Conservation (phyloP, 495 filamentous ascomycete genomes). For the Penicillium nucicola region DNA sequence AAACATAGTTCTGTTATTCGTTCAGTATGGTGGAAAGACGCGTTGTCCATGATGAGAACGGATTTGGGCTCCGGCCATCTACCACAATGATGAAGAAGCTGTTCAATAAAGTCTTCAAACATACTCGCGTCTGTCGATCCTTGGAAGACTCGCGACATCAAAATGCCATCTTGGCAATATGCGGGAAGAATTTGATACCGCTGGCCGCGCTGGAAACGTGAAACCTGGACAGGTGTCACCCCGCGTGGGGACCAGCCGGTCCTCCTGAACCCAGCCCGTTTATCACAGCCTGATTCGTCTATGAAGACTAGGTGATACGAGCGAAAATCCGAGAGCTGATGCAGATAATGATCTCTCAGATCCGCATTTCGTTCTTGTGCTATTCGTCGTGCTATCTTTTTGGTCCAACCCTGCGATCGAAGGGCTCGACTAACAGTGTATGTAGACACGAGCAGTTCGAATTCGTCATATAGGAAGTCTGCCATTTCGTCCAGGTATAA, state of each 20-base stretch:
- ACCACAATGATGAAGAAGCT: too few species aligned
- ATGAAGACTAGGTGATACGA: slow-evolving; percentile 11
- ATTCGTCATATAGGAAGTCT: slow-evolving; percentile 19
- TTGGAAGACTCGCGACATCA: too few species aligned
- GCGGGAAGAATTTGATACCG: too few species aligned
- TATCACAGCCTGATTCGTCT: background rate
- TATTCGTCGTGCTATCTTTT: slow-evolving; percentile 10
- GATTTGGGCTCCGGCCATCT: too few species aligned
- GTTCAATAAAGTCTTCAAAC: too few species aligned
- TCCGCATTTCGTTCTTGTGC: slow-evolving; percentile 22
- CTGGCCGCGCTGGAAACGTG: too few species aligned
- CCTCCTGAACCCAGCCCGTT: slow-evolving; percentile 20
- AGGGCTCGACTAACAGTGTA: background rate
- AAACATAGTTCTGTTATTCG: too few species aligned
- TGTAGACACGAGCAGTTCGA: background rate
- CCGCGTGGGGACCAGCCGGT: slow-evolving; percentile 29
- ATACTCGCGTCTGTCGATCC: too few species aligned
- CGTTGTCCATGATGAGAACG: too few species aligned
- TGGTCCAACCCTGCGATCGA: slow-evolving; percentile 4
- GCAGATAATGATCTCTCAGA: slow-evolving; percentile 31
- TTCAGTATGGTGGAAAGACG: too few species aligned
- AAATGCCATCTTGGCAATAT: too few species aligned
- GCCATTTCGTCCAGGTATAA: slow-evolving; percentile 23
- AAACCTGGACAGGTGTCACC: slow-evolving; percentile 11
- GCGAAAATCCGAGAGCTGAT: slow-evolving; percentile 27